These are phyloP conservation scores for Staphylotrichum tortipilum DNA, from an alignment of 495 filamentous ascomycete genomes.

Conservation along the genomic window DNA sequence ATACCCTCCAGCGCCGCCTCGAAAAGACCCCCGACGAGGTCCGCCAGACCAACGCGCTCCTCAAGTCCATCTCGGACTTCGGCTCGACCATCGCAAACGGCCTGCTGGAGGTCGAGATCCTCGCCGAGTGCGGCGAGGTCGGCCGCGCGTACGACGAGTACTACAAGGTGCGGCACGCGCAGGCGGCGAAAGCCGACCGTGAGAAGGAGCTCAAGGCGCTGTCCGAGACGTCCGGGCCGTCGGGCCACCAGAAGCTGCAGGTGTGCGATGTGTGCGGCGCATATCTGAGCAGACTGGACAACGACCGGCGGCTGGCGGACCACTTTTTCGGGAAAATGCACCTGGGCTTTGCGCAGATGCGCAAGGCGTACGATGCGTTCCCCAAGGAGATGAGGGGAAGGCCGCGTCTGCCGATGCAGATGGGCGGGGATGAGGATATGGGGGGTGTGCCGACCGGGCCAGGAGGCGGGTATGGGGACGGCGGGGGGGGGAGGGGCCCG, in stretches of 20 bases:
- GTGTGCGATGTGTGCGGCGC: slow-evolving; percentile 96
- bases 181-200: slow-evolving; percentile 71
- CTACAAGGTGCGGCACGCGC: slow-evolving; percentile 70
- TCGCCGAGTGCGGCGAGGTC: slow-evolving; percentile 76
- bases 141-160: slow-evolving; percentile 75
- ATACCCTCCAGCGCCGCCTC: slow-evolving; percentile 75
- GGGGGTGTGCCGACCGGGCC: slow-evolving; percentile 32
- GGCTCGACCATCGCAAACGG: slow-evolving; percentile 71
- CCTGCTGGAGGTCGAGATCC: slow-evolving; percentile 72
- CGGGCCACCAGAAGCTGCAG: slow-evolving; percentile 93
- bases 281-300: slow-evolving; percentile 84
- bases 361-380: slow-evolving; percentile 78
- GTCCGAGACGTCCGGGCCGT: slow-evolving; percentile 81
- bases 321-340: slow-evolving; percentile 99
- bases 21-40: slow-evolving; percentile 99
- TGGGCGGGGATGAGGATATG: slow-evolving; percentile 42
- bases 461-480: slow-evolving; percentile 49
- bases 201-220: slow-evolving; percentile 90
- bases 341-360: slow-evolving; percentile 94
- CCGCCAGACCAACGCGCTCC: slow-evolving; percentile 82
- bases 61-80: slow-evolving; percentile 83
- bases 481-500: slow-evolving; percentile 39
- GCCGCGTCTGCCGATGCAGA: slow-evolving; percentile 47
- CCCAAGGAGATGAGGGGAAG: slow-evolving; percentile 66
- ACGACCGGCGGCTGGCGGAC: slow-evolving; percentile 86